Base-by-base conservation (phyloP, 1,284 basidiomycete genomes). In the Abortiporus biennis region DNA sequence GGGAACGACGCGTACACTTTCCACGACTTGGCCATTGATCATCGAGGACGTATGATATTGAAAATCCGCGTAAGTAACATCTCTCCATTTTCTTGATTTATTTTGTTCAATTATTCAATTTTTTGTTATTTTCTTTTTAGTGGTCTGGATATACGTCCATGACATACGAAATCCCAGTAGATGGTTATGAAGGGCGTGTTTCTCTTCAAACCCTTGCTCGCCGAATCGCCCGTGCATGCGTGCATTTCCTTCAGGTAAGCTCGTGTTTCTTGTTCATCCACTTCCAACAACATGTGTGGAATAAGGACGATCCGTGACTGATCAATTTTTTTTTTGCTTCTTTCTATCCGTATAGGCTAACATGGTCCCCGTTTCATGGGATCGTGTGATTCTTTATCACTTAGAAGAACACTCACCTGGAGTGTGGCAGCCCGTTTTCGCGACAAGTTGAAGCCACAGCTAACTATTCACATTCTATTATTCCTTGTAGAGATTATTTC, bases 101-200 rank as follows among this genome's bases (percentile, higher is more conserved):
- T 38, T 29, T 36, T 20, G n/a, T 11, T 11, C 16, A 15, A 22
- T 22, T 17, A 3, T 17, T 39, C 11, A 4, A 15, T 6, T 35
- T 4, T 31, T 38, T 24, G 20, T 43, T 29, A 36, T 23, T 19
- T 36, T 37, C 25, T 32, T 38, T 36, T 16, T 40, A 86, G 85
- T 87, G 85, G 85, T 65, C 71, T 34, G 83, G 83, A 0, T 85
- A 84, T 54, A 63, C 68, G 25, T 73, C 83, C 4, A 71, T 85
- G 57, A 85, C 79, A 35, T 87, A 86, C 52, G 79, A 85, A 54
- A 79, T 87, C 31, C 85, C 84, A 1, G 63, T 87, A 30, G 81
- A 85, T 49, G 71, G 70, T 8, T 80, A 80, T 54, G 72, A 77
- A 44, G 78, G 80, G 15, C 74, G 72, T 40, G 71, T 82, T 23